Evolutionary conservation across 495 filamentous ascomycete genomes (phyloP).

Genomic region (Aspergillus haitiensis): DNA sequence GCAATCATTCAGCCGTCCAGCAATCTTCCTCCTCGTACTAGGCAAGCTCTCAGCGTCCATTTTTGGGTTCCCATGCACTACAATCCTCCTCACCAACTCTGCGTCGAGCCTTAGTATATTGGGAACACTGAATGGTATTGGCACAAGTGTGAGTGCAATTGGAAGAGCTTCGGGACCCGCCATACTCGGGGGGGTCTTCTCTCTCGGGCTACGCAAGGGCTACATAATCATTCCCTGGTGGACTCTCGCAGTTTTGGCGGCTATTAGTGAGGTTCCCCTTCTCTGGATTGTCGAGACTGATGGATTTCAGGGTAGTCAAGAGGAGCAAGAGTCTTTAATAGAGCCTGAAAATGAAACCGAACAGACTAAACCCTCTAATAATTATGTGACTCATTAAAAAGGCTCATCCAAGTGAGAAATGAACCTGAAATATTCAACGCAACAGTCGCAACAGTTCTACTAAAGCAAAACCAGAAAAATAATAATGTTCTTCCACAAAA

Average conservation of each 20-base stretch:
- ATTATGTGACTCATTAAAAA: neutral
- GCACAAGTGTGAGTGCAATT: slow-evolving; percentile 73
- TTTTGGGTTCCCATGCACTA: slow-evolving; percentile 82
- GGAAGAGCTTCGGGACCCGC: slow-evolving; percentile 79
- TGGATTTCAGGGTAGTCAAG: slow-evolving; percentile 54
- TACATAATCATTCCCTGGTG: slow-evolving; percentile 81
- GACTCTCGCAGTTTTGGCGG: slow-evolving; percentile 59
- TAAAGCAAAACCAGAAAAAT: too few relatives aligned
- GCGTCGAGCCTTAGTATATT: slow-evolving; percentile 71
- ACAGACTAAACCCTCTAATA: slow-evolving; percentile 12
- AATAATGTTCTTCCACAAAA: too few relatives aligned
- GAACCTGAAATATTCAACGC: too few relatives aligned
- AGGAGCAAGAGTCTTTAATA: slow-evolving; percentile 1
- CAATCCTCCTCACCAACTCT: slow-evolving; percentile 89
- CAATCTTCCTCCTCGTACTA: slow-evolving; percentile 50
- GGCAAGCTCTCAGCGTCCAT: slow-evolving; percentile 69
- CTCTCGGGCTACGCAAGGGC: slow-evolving; percentile 66
- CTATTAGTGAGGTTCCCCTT: slow-evolving; percentile 63
- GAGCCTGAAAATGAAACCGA: slow-evolving; percentile 31
- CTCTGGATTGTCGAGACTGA: slow-evolving; percentile 75
- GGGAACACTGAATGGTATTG: slow-evolving; percentile 87
- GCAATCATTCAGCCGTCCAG: slow-evolving; percentile 37
- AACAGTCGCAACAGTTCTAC: too few relatives aligned
- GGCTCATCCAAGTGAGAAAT: neutral
- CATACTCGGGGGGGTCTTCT: slow-evolving; percentile 62